Percentiles rank a stretch among this genome's conserved stretches.
These are phyloP conservation scores for Yarrowia sp. DNA, from an alignment of 805 yeast genomes.

Conservation along the genomic window DNA sequence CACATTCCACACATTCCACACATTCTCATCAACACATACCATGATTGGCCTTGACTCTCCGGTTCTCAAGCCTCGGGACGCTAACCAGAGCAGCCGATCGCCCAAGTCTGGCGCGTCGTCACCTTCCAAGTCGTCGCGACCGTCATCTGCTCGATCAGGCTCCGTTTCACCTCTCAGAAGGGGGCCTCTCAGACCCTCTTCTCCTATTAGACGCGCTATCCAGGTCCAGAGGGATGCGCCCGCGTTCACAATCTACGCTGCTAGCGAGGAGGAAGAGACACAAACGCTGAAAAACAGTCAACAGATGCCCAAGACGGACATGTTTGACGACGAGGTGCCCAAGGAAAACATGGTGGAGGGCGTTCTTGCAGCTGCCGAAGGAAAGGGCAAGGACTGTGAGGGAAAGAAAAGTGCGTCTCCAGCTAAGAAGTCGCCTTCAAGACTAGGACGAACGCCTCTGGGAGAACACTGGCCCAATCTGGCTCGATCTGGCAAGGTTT, in stretches of 20 bases:
- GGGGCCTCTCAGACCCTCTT: slow-evolving; percentile 1
- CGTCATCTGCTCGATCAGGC: slow-evolving; percentile 18
- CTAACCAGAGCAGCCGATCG: slow-evolving; percentile 27
- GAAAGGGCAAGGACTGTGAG: slow-evolving; percentile 9
- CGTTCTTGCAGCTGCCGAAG: not conserved
- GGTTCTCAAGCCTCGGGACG: slow-evolving; percentile 32
- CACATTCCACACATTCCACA: slow-evolving; percentile 23
- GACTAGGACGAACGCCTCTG: slow-evolving; percentile 22
- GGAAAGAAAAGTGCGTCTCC: not conserved
- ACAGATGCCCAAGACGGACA: slow-evolving; percentile 21
- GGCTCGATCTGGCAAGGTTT: slow-evolving; percentile 9
- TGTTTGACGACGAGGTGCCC: slow-evolving; percentile 37
- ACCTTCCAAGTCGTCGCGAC: slow-evolving; percentile 22
- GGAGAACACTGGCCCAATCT: slow-evolving; percentile 33
- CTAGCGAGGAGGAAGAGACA: slow-evolving; percentile 32
- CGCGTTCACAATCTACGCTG: slow-evolving; percentile 30
- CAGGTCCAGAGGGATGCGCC: slow-evolving; percentile 33
- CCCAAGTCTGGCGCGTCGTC: slow-evolving; percentile 34
- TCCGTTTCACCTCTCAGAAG: slow-evolving; percentile 31
- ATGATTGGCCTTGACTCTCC: slow-evolving; percentile 38
- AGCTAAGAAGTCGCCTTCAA: slow-evolving; percentile 6
- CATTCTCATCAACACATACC: not conserved
- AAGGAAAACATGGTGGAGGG: slow-evolving; percentile 34
- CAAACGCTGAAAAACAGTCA: not conserved
- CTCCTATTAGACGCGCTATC: slow-evolving; percentile 31